These are phyloP conservation scores for Tympanopsis confertula DNA, from an alignment of 2,329 filamentous ascomycete species.

Conservation along the genomic window DNA sequence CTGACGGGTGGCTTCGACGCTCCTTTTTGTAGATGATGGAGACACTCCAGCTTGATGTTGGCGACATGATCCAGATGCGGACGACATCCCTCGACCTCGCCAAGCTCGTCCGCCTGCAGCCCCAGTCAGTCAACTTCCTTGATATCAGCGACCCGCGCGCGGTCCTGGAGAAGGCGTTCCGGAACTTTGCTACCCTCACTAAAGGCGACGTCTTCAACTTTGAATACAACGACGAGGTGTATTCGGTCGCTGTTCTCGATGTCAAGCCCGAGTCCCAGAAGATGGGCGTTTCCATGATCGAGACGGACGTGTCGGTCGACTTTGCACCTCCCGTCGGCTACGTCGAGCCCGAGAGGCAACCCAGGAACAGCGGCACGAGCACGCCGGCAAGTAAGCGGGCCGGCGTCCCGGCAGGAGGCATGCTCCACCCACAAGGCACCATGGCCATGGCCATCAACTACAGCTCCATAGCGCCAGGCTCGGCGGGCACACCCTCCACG, in stretches of 20 bases:
- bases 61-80: constrained; percentile 89
- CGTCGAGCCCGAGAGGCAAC: constrained; percentile 64
- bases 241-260: constrained; percentile 85
- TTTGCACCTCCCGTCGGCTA: constrained; percentile 92
- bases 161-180: constrained; percentile 90
- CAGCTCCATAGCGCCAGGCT: constrained; percentile 70
- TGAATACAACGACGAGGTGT: constrained; percentile 87
- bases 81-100: constrained; percentile 86
- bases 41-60: constrained; percentile 76
- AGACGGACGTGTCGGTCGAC: constrained; percentile 92
- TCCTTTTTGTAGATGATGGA: constrained; percentile 67
- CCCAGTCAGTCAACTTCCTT: constrained; percentile 84
- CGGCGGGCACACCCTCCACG: constrained; percentile 56
- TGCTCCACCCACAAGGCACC: constrained; percentile 75
- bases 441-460: constrained; percentile 99
- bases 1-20: constrained; percentile 7
- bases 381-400: constrained; percentile 63
- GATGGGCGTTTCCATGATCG: constrained; percentile 84
- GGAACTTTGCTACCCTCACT: constrained; percentile 90
- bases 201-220: constrained; percentile 94
- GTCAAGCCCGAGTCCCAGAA: constrained; percentile 76
- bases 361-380: constrained; percentile 63
- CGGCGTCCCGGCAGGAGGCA: constrained; percentile 57
- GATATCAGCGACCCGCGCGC: constrained; percentile 96
- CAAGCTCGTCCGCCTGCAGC: constrained; percentile 89